Evolutionary conservation across 2,329 filamentous ascomycete genomes (phyloP), one percentile per base, ranked within the genome.

Genomic region (Talaromyces sp.): DNA sequence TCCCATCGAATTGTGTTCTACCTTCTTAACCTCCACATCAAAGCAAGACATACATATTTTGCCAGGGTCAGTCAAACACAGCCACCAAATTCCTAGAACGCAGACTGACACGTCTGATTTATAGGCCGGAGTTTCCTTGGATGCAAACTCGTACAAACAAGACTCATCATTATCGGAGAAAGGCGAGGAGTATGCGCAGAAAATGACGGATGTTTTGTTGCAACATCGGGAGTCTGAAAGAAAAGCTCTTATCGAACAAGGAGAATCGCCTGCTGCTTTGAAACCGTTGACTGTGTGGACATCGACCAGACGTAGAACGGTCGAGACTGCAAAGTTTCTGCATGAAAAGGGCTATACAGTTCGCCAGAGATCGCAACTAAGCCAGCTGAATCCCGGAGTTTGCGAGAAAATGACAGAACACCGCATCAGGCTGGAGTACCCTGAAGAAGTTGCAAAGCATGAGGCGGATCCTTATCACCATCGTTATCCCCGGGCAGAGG

Each of bases 1-100:
- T 96, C 93, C 0, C 93, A 99, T 73, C 87, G 95, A 63, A 99
- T 99, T 66, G 93, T 99, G 59, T 99, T 99, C 77, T 99, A 98
- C 75, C 86, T 99, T 53, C 90, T 96, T 71, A 99, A 99, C 70
- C 82, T 98, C 26, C 95, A 99, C 75, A 97, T 97, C 81, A 98
- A 99, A 75, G 89, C 89, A 55, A 86, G 93, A 60, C 91, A 91
- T 64, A 98, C 92, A 7, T 98, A 96, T 76, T 98, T 98, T 74
- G 93, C 88, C 54, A 86, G 93, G 64, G 88, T 79, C 68, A 62
- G 75, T 58, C 26, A 26, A 32, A 9, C 24, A n/a, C 38, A 60
- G 17, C 32, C 55, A 35, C n/a, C 9, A 4, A 14, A 6, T 29
- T 21, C 26, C 21, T 10, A 19, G 21, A 21, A 32, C 31, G n/a